Conservation (phyloP, 225 moss, liverwort and hornwort genomes). For the Bryum argenteum region DNA sequence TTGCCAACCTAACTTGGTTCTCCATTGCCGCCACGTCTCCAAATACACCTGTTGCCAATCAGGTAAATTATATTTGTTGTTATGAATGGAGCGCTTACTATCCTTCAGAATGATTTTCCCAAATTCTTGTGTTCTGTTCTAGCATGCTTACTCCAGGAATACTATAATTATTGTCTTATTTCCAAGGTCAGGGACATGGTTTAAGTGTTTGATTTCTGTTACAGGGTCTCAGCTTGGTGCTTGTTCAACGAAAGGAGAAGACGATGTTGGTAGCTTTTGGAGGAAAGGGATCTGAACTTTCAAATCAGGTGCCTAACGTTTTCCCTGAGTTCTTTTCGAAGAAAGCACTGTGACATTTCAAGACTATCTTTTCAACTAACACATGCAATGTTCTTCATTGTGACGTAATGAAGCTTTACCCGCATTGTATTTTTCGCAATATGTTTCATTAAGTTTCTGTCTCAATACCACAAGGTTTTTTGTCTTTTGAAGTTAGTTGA, state of each 20-base stretch:
- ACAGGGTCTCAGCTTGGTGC: conserved; percentile 77
- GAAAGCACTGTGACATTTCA: too few relatives aligned
- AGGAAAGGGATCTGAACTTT: conserved; percentile 56
- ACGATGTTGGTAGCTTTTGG: conserved; percentile 75
- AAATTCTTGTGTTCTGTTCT: background rate
- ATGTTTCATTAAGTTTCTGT: background rate
- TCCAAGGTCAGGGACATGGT: background rate
- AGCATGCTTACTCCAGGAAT: background rate
- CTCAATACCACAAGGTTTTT: background rate
- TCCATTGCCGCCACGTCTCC: conserved; percentile 52
- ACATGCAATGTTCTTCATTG: background rate
- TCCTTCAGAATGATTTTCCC: background rate
- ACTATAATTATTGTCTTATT: background rate
- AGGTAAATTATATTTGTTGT: conserved; percentile 45
- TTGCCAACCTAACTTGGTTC: conserved; percentile 72
- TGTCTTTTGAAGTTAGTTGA: background rate
- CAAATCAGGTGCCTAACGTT: conserved; percentile 41
- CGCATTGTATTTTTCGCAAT: background rate
- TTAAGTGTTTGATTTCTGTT: background rate
- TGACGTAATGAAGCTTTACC: background rate
- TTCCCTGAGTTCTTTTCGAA: conserved; percentile 1
- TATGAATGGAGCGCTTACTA: background rate
- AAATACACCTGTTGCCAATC: conserved; percentile 65
- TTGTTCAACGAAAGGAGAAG: conserved; percentile 70
- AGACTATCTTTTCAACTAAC: background rate